A percentile compares a stretch with the other conserved stretches of the same genome.
phyloP scores from a whole-genome alignment of 1,284 basidiomycete species.

The Rhodofomes roseus region DNA sequence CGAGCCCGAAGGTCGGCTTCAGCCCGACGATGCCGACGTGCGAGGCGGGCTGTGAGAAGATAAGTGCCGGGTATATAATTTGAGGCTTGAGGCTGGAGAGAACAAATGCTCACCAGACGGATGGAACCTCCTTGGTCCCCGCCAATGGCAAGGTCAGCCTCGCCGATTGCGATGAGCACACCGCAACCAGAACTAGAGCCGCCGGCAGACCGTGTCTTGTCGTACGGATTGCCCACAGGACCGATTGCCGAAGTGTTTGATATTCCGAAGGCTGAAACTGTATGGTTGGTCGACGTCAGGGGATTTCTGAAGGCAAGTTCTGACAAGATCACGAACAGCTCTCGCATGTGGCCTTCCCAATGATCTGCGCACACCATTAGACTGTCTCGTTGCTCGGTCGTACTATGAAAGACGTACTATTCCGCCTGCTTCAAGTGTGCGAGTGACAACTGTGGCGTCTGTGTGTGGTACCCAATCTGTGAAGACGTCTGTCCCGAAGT shows the following conservation, averaged over 20 bases:
- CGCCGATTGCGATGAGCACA: constrained; percentile 37
- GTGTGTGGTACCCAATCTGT: constrained; percentile 31
- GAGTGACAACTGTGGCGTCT: constrained; percentile 43
- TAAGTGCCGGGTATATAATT: neutral
- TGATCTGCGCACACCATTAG: constrained; percentile 18
- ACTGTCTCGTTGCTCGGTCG: neutral
- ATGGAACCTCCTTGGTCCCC: constrained; percentile 45
- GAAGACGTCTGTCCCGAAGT: constrained; percentile 35
- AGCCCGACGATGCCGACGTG: constrained; percentile 46
- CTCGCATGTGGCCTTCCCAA: constrained; percentile 41
- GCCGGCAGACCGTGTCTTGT: constrained; percentile 39
- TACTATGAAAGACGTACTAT: constrained; percentile 16
- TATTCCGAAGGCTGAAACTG: constrained; percentile 33
- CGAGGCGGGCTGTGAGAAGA: constrained; percentile 32
- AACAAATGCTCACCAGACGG: constrained; percentile 28
- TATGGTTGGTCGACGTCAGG: neutral
- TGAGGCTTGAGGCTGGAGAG: neutral
- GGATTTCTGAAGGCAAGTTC: neutral
- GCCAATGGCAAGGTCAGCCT: constrained; percentile 44
- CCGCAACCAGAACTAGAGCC: constrained; percentile 45
- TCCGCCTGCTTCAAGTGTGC: constrained; percentile 42
- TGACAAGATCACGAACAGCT: constrained; percentile 18
- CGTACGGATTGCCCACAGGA: constrained; percentile 42
- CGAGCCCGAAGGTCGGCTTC: constrained; percentile 46
- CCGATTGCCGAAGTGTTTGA: constrained; percentile 37